Base-by-base conservation (phyloP, 192 early-diverging fungal genomes). In the Umbelopsis sp. region DNA sequence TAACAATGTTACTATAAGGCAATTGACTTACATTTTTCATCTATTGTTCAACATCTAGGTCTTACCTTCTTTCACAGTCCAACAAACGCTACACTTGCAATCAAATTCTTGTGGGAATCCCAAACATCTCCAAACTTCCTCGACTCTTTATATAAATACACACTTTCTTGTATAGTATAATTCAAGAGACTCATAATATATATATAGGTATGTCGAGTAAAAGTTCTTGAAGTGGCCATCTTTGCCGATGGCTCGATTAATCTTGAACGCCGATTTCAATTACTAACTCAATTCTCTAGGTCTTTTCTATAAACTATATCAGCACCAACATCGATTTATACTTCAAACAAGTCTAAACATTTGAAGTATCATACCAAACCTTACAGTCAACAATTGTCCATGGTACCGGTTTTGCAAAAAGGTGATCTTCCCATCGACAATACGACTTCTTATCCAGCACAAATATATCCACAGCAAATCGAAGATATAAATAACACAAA, bases 321-420 rank as follows among this genome's bases (percentile, higher is more conserved):
- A 41, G 38, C 5, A 41, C 12, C 12, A 41, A n/a, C n/a, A n/a
- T n/a, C n/a, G n/a, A n/a, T 6, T 41, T 49, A n/a, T 49, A 49
- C 47, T 49, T 49, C 47, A 49, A 49, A 4, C 47, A 10, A 12
- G 11, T 4, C 2, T 47, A 49, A 21, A 4, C 0, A 17, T n/a
- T 21, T 49, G 47, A 49, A 49, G 47, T 49, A 49, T 49, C 47
- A 7, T 32, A 10, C 29, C 5, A 34, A 20, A 62, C 10, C 31
- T 62, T 17, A 11, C 26, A 0, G 26, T 20, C 56, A 34, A 62
- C 56, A 4, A 17, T 62, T 62, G 56, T 62, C 56, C 32, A 62
- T 62, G 56, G 56, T 62, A 34, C 56, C 56, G n/a, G 56, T 62
- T 62, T 62, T 62, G 26, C 56, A 62, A 16, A 62, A 62, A 62